A percentile compares a stretch with the other conserved stretches of the same genome.
phyloP scores from a whole-genome alignment of 2,329 filamentous ascomycete genomes.

The Apiospora aurea region DNA sequence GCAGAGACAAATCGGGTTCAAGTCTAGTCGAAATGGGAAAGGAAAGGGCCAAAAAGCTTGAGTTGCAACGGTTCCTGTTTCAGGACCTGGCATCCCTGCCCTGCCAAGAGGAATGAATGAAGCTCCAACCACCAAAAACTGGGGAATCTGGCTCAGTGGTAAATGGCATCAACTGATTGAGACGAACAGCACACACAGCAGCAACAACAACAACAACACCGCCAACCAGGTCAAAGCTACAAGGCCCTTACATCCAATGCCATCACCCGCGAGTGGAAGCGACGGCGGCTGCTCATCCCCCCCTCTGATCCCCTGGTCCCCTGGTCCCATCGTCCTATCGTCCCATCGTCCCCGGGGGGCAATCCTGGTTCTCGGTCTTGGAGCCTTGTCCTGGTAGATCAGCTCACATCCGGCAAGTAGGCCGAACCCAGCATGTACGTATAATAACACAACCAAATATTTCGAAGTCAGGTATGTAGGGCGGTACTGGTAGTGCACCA shows the following conservation, averaged over 20 bases:
- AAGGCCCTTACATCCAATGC: neutral
- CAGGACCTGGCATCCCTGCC: neutral
- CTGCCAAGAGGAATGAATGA: neutral
- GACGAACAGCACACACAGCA: neutral
- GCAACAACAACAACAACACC: neutral
- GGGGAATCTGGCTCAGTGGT: neutral
- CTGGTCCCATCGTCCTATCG: too few relatives aligned
- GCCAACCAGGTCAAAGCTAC: neutral
- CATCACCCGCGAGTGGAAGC: neutral
- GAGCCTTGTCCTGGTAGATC: slow-evolving; percentile 7
- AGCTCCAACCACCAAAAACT: slow-evolving; percentile 8
- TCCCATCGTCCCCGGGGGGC: neutral
- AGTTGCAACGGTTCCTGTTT: slow-evolving; percentile 21
- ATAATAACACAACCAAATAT: neutral
- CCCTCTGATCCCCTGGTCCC: neutral
- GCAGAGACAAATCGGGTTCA: neutral
- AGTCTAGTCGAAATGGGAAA: neutral
- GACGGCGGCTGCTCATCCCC: neutral
- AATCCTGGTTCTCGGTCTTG: neutral
- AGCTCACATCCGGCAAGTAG: slow-evolving; percentile 2
- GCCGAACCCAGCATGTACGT: neutral
- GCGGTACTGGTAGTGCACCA: too few relatives aligned
- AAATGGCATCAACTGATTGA: neutral
- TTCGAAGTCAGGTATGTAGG: neutral
- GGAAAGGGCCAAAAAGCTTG: neutral